Conservation (phyloP, 495 filamentous ascomycete genomes). For the Daldinia bambusicola region DNA sequence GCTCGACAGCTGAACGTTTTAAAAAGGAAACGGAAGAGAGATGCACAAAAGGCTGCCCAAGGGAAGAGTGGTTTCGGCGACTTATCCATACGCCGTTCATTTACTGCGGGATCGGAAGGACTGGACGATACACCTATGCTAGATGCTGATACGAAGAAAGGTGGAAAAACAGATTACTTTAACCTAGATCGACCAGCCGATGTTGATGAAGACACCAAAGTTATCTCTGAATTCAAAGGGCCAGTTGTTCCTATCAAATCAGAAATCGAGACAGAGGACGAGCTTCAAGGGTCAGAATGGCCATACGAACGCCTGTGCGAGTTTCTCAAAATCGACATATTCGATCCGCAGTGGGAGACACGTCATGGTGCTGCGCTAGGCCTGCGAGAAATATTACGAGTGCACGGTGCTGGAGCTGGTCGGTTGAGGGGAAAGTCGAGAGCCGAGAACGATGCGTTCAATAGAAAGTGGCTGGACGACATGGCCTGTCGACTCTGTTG, state of each 20-base stretch:
- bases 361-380: conserved; percentile 98
- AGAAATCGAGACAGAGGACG: conserved; percentile 72
- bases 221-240: conserved; percentile 97
- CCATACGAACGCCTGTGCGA: conserved; percentile 94
- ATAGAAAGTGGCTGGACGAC: conserved; percentile 89
- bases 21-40: conserved; percentile 87
- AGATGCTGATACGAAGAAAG: conserved; percentile 69
- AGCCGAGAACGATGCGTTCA: conserved; percentile 78
- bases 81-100: conserved; percentile 75
- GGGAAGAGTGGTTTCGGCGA: conserved; percentile 83
- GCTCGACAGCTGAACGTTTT: conserved; percentile 92
- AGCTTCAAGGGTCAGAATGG: conserved; percentile 87
- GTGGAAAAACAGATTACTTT: conserved; percentile 88
- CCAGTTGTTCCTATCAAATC: conserved; percentile 69
- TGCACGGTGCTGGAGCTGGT: conserved; percentile 93
- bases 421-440: conserved; percentile 74
- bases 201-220: conserved; percentile 86
- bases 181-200: conserved; percentile 76
- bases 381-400: conserved; percentile 87
- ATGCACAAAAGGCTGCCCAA: conserved; percentile 80
- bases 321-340: conserved; percentile 89
- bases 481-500: conserved; percentile 90
- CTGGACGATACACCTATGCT: conserved; percentile 69
- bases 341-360: conserved; percentile 94
- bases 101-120: conserved; percentile 61